Percentiles rank a stretch among this genome's conserved stretches.
Evolutionary conservation across 768 basidiomycete genomes (phyloP).

Genomic region (Russula olivacea): DNA sequence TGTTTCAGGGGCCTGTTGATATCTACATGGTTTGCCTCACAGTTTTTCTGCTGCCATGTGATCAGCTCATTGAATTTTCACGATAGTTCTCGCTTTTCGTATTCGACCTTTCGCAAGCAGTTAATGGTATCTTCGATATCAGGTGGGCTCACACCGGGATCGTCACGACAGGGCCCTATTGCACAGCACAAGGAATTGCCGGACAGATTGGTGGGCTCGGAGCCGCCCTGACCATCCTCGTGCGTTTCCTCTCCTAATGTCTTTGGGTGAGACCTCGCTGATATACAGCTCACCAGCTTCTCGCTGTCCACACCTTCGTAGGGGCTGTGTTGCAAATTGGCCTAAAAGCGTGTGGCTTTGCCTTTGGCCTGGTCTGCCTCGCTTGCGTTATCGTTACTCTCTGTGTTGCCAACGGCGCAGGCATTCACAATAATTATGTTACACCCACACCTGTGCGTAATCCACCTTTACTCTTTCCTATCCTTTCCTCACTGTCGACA

Average conservation of each 20-base stretch:
- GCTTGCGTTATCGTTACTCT: constrained; percentile 26
- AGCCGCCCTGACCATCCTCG: constrained; percentile 39
- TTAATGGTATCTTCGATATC: constrained; percentile 36
- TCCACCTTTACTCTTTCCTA: too few species aligned
- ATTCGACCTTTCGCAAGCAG: constrained; percentile 36
- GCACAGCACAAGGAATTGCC: constrained; percentile 37
- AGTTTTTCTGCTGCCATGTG: background rate
- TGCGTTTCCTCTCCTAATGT: constrained; percentile 24
- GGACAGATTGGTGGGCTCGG: constrained; percentile 41
- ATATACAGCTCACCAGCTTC: constrained; percentile 27
- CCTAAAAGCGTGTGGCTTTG: constrained; percentile 29
- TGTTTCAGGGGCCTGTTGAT: constrained; percentile 37
- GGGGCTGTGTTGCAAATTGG: constrained; percentile 35
- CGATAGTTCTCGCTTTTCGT: constrained; percentile 27
- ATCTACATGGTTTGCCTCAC: constrained; percentile 36
- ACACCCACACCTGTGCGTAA: too few species aligned
- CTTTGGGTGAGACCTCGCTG: background rate
- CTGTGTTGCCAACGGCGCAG: constrained; percentile 36
- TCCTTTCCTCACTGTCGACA: background rate
- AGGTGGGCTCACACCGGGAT: constrained; percentile 35
- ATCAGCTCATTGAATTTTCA: constrained; percentile 22
- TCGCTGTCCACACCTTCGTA: constrained; percentile 41
- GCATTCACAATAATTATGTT: constrained; percentile 27
- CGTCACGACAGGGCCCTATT: constrained; percentile 34
- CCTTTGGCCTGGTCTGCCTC: constrained; percentile 19